These are phyloP conservation scores for Penicillium canariense DNA, from an alignment of 495 filamentous ascomycete genomes.

Conservation along the genomic window DNA sequence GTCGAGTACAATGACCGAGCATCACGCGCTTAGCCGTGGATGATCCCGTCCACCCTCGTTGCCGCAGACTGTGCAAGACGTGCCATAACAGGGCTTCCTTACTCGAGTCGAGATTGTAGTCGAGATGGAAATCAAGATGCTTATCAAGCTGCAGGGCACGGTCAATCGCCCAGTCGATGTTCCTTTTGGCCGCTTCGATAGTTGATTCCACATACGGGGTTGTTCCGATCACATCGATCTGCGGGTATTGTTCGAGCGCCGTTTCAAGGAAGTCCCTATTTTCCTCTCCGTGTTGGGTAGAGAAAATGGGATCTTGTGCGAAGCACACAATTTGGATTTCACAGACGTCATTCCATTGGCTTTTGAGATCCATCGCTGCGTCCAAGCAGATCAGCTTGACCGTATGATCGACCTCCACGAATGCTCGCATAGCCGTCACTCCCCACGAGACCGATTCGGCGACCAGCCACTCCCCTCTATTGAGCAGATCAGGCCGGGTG, in stretches of 20 bases:
- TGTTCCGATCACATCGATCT: constrained; percentile 62
- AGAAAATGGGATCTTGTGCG: constrained; percentile 69
- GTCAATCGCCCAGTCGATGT: constrained; percentile 62
- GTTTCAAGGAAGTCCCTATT: constrained; percentile 47
- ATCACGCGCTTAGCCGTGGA: constrained; percentile 49
- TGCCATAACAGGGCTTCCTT: constrained; percentile 51
- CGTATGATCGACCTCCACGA: constrained; percentile 69
- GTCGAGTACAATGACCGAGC: constrained; percentile 68
- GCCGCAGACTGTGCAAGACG: constrained; percentile 49
- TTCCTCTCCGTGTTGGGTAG: constrained; percentile 45
- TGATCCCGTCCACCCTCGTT: constrained; percentile 42
- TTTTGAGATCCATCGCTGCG: constrained; percentile 57
- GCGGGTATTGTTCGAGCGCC: constrained; percentile 35
- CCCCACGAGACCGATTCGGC: constrained; percentile 64
- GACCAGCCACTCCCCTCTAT: constrained; percentile 63
- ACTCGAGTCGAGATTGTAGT: constrained; percentile 59
- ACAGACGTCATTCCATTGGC: constrained; percentile 51
- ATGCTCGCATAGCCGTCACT: constrained; percentile 69
- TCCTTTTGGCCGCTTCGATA: constrained; percentile 46
- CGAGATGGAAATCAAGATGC: constrained; percentile 72
- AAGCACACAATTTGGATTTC: constrained; percentile 71
- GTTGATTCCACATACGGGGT: constrained; percentile 70
- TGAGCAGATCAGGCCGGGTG: constrained; percentile 55
- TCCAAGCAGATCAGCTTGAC: constrained; percentile 58
- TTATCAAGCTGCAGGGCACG: constrained; percentile 45